Conservation (phyloP, 805 yeast species). For the Yarrowia hollandica region DNA sequence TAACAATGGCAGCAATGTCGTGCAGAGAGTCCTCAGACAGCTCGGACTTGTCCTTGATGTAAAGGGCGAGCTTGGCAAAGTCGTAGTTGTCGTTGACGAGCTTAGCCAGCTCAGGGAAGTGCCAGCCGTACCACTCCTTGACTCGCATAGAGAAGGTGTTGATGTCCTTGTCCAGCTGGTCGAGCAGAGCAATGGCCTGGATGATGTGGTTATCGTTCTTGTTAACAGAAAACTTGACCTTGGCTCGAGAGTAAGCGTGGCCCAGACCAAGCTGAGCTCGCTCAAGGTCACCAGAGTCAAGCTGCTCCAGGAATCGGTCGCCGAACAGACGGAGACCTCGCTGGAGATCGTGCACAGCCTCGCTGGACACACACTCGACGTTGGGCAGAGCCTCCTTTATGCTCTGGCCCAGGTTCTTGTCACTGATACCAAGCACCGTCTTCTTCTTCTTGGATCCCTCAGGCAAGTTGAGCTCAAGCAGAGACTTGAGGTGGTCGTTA, state of each 20-base stretch:
- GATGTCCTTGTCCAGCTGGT: constrained; percentile 94
- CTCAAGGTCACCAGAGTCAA: constrained; percentile 93
- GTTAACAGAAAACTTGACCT: constrained; percentile 97
- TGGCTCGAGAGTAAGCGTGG: constrained; percentile 98
- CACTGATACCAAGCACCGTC: constrained; percentile 85
- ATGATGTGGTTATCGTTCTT: constrained; percentile 98
- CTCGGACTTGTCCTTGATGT: constrained; percentile 89
- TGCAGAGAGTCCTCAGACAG: constrained; percentile 89
- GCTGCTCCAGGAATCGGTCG: constrained; percentile 81
- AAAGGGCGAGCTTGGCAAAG: constrained; percentile 84
- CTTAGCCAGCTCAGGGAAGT: constrained; percentile 98
- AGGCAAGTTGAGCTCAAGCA: constrained; percentile 89
- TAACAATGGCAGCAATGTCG: constrained; percentile 84
- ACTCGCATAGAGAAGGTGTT: constrained; percentile 98
- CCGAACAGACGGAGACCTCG: constrained; percentile 95
- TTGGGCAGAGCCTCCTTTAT: constrained; percentile 87
- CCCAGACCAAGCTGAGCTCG: constrained; percentile 98
- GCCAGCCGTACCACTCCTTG: constrained; percentile 99
- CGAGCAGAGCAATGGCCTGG: constrained; percentile 96
- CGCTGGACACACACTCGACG: constrained; percentile 87
- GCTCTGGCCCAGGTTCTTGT: constrained; percentile 93
- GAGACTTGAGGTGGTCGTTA: constrained; percentile 84
- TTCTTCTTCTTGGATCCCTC: constrained; percentile 64
- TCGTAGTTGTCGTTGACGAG: constrained; percentile 95
- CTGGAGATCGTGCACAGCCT: constrained; percentile 88